A percentile compares a stretch with the other conserved stretches of the same genome.
phyloP scores from a whole-genome alignment of 2,329 filamentous ascomycete genomes.

The Ophiostoma sp. region DNA sequence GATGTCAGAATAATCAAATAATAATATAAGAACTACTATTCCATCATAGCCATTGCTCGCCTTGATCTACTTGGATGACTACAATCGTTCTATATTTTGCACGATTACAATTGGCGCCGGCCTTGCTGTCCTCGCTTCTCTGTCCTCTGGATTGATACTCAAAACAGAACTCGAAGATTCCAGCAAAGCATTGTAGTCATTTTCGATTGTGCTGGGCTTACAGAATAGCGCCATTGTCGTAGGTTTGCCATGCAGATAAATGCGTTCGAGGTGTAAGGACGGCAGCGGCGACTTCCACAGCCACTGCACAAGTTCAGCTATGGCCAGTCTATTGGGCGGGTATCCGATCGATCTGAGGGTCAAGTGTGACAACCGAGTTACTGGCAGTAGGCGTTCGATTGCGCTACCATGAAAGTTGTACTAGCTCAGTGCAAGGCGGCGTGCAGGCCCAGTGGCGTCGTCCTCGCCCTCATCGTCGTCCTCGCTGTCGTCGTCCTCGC shows the following conservation, averaged over 20 bases:
- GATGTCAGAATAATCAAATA: not conserved
- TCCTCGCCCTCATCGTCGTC: too few relatives aligned
- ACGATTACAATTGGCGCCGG: not conserved
- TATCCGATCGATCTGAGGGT: not conserved
- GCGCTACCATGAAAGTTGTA: not conserved
- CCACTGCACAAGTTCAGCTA: not conserved
- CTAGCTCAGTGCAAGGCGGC: not conserved
- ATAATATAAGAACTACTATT: too few relatives aligned
- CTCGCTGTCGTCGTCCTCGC: not conserved
- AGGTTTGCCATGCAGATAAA: too few relatives aligned
- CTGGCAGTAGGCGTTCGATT: not conserved
- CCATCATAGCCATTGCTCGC: too few relatives aligned
- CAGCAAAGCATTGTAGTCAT: too few relatives aligned
- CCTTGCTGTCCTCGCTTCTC: not conserved
- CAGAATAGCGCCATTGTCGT: not conserved
- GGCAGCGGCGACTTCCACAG: not conserved
- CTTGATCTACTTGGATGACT: not conserved
- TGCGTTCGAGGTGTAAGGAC: not conserved
- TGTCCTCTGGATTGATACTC: not conserved
- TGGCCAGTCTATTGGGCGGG: not conserved
- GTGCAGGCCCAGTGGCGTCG: too few relatives aligned
- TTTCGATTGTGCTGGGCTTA: not conserved
- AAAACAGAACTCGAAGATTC: too few relatives aligned
- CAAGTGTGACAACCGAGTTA: not conserved
- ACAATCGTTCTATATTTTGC: fast-evolving